Evolutionary conservation across 1,139 yeast genomes (phyloP).

Genomic region (Trichomonascaceae sp.): DNA sequence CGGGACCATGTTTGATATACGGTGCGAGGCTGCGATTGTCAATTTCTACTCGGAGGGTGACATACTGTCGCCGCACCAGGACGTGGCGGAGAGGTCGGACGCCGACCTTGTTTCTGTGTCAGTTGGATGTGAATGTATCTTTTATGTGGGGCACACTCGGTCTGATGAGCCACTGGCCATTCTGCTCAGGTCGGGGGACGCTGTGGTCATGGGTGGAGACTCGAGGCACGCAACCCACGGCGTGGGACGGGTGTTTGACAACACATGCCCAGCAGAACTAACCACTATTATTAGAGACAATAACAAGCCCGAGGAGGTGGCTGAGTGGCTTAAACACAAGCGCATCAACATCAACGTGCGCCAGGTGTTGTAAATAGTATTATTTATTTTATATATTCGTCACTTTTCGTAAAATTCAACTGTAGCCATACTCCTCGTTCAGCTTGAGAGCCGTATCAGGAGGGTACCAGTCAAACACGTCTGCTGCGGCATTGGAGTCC

Average conservation of each 20-base stretch:
- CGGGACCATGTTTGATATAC: constrained; percentile 12
- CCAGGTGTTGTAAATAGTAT: constrained; percentile 22
- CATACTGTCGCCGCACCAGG: constrained; percentile 32
- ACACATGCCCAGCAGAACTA: constrained; percentile 23
- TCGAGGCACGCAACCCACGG: constrained; percentile 31
- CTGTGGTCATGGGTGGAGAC: constrained; percentile 30
- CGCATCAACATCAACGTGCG: constrained; percentile 30
- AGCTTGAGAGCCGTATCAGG: constrained; percentile 3
- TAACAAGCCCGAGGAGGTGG: background rate
- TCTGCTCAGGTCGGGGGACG: constrained; percentile 28
- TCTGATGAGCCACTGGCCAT: constrained; percentile 20
- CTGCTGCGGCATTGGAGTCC: constrained; percentile 5
- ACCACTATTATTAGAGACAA: background rate
- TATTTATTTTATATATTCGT: background rate
- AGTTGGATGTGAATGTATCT: constrained; percentile 29
- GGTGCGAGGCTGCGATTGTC: constrained; percentile 32
- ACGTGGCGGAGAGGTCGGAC: constrained; percentile 29
- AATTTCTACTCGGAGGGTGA: constrained; percentile 33
- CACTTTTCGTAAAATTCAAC: background rate
- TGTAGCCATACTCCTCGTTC: background rate
- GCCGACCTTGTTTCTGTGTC: constrained; percentile 27
- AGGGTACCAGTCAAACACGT: constrained; percentile 7
- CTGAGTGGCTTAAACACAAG: constrained; percentile 24
- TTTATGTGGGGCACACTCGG: constrained; percentile 22
- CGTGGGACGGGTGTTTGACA: constrained; percentile 26